Percentiles rank a stretch among this genome's conserved stretches.
These are phyloP conservation scores for Vitis amurensis DNA, from an alignment of 164 flowering plant species.

Conservation along the genomic window DNA sequence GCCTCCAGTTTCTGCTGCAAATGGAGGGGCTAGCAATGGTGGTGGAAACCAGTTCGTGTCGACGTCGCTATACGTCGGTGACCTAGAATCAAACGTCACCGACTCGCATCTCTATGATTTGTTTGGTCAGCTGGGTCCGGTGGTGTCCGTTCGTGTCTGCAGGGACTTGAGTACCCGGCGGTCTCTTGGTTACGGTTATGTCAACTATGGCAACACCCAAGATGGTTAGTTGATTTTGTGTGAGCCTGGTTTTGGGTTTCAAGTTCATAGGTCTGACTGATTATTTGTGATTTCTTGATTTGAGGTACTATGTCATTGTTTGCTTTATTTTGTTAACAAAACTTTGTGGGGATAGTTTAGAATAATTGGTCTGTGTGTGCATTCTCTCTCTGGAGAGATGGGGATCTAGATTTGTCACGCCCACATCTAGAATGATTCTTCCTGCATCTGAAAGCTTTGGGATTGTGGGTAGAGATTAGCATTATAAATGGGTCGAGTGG, in stretches of 20 bases:
- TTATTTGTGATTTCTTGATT: too few species aligned
- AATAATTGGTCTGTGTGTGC: too few species aligned
- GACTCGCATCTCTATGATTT: conserved; percentile 32
- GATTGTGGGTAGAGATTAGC: too few species aligned
- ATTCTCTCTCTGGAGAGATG: too few species aligned
- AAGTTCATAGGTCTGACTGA: too few species aligned
- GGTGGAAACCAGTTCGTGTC: conserved; percentile 6
- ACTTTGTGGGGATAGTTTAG: too few species aligned
- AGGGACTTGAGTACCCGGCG: conserved; percentile 23
- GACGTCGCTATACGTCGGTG: conserved; percentile 27
- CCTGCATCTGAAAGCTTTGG: too few species aligned
- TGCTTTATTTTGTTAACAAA: too few species aligned
- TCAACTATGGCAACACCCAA: conserved; percentile 23
- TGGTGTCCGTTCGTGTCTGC: conserved; percentile 31
- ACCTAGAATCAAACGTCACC: conserved; percentile 21
- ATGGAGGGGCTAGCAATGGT: conserved; percentile 7
- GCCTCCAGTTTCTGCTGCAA: conserved; percentile 6
- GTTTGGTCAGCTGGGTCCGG: conserved; percentile 26
- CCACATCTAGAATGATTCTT: too few species aligned
- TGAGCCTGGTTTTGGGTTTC: not conserved
- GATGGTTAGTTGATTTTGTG: conserved; percentile 16
- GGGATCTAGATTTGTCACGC: too few species aligned
- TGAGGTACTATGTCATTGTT: too few species aligned
- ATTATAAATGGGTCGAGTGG: too few species aligned
- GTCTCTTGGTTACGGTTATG: conserved; percentile 37